Percentiles rank a stretch among this genome's conserved stretches.
Conservation (phyloP, 768 basidiomycete species). For the Myochromella boudieri region DNA sequence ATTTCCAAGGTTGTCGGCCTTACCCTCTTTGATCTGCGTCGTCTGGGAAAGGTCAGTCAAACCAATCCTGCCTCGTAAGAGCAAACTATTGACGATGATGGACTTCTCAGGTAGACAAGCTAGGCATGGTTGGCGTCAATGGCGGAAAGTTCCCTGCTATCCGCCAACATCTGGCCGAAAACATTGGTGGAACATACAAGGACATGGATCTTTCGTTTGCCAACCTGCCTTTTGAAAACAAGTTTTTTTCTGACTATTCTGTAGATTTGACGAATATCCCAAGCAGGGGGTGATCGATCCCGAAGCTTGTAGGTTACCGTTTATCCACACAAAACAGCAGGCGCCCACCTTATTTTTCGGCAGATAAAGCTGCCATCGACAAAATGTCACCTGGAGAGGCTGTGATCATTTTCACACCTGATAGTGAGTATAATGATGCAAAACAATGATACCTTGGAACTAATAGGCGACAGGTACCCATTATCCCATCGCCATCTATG, state of each 20-base stretch:
- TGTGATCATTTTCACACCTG: slow-evolving; percentile 92
- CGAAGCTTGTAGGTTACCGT: slow-evolving; percentile 69
- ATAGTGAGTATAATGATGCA: slow-evolving; percentile 48
- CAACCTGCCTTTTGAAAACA: background rate
- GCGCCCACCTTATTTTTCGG: slow-evolving; percentile 1
- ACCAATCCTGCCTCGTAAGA: background rate
- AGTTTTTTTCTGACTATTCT: background rate
- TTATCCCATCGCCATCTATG: slow-evolving; percentile 81
- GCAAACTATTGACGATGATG: background rate
- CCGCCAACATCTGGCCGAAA: slow-evolving; percentile 74
- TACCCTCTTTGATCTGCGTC: slow-evolving; percentile 86
- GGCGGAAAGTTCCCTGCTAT: slow-evolving; percentile 89
- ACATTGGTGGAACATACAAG: slow-evolving; percentile 82
- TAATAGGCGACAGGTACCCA: slow-evolving; percentile 64
- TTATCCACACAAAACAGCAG: background rate
- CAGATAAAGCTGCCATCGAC: slow-evolving; percentile 83
- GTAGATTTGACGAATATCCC: slow-evolving; percentile 79
- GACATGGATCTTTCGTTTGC: slow-evolving; percentile 83
- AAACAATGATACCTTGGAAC: background rate
- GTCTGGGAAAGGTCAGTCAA: slow-evolving; percentile 68
- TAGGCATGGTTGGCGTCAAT: slow-evolving; percentile 89
- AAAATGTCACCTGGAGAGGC: slow-evolving; percentile 78
- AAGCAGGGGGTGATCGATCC: slow-evolving; percentile 66
- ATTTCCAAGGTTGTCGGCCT: slow-evolving; percentile 93
- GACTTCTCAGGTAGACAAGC: slow-evolving; percentile 54